Evolutionary conservation across 2,329 filamentous ascomycete genomes (phyloP).

Genomic region (Monosporascus sp.): DNA sequence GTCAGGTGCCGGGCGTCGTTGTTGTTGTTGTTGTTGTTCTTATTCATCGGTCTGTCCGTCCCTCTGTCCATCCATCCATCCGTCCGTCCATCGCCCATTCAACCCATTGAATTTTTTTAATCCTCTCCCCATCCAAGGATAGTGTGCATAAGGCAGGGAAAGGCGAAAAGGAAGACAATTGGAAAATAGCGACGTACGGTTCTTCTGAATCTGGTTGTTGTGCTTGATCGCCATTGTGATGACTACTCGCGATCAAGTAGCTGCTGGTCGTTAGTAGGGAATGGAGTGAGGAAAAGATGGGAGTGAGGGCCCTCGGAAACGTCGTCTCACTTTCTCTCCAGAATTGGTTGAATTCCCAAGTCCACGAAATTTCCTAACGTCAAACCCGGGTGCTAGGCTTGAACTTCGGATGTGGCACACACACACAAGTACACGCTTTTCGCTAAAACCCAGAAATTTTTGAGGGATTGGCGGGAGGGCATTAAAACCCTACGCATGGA

Average conservation of each 20-base stretch:
- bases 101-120: no score
- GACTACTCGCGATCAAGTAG: not conserved
- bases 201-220: slow-evolving; percentile 97
- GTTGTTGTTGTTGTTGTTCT: not conserved
- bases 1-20: not conserved
- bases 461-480: not conserved
- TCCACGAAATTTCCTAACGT: not conserved
- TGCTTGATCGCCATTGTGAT: slow-evolving; percentile 81
- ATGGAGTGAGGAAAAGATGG: not conserved
- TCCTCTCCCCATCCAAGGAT: slow-evolving; percentile 8
- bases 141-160: slow-evolving; percentile 8
- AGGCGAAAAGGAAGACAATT: slow-evolving; percentile 25
- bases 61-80: not conserved
- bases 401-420: not conserved
- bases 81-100: not conserved
- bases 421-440: not conserved
- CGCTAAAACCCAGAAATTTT: not conserved
- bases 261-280: not conserved
- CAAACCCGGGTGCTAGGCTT: not conserved
- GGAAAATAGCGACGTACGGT: slow-evolving; percentile 59
- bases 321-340: not conserved
- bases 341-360: not conserved
- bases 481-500: not conserved
- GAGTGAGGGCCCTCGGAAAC: not conserved
- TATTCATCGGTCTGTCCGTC: not conserved